A percentile compares a stretch with the other conserved stretches of the same genome.
Conservation (phyloP, 495 filamentous ascomycete species). For the Penicillium turbatum region DNA sequence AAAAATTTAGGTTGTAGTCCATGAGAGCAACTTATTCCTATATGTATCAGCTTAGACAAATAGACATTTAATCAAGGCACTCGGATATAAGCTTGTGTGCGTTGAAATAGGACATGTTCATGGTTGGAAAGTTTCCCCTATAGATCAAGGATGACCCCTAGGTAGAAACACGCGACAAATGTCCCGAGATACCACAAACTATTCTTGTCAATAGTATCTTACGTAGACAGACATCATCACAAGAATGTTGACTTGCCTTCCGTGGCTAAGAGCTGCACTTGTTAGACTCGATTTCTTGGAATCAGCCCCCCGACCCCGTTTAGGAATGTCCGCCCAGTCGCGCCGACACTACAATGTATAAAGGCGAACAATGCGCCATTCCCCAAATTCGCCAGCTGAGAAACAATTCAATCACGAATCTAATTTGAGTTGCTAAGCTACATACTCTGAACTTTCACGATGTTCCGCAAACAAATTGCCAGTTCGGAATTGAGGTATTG, state of each 20-base stretch:
- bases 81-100: too few species aligned
- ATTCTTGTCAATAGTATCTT: background rate
- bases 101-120: too few species aligned
- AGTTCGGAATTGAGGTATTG: slow-evolving; percentile 2
- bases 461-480: slow-evolving; percentile 1
- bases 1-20: too few species aligned
- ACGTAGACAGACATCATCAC: background rate
- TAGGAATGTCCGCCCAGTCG: slow-evolving; percentile 9
- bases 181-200: too few species aligned
- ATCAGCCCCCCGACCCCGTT: slow-evolving; percentile 8
- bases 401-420: background rate
- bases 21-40: too few species aligned
- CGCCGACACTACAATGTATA: slow-evolving; percentile 1
- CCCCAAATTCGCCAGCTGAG: background rate
- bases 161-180: background rate
- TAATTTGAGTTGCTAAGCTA: background rate
- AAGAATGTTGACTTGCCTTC: slow-evolving; percentile 2
- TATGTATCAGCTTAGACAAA: too few species aligned
- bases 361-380: background rate
- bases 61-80: too few species aligned
- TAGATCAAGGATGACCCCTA: background rate
- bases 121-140: background rate
- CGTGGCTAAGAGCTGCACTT: background rate
- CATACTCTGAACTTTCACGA: background rate
- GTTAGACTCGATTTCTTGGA: background rate